A percentile compares a stretch with the other conserved stretches of the same genome.
Evolutionary conservation across 2,329 filamentous ascomycete genomes (phyloP).

Genomic region (Leptodontidium sp.): DNA sequence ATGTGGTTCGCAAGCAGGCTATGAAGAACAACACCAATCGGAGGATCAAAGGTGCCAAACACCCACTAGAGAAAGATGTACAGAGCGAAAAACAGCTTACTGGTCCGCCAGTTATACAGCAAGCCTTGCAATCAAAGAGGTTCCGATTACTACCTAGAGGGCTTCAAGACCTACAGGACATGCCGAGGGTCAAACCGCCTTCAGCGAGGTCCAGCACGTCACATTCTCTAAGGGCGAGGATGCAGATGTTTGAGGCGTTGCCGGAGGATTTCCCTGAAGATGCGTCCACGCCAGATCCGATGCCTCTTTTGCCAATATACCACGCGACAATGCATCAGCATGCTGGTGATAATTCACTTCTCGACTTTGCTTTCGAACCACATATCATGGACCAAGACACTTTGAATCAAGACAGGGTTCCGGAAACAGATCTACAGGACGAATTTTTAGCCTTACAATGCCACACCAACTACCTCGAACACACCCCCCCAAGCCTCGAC

Average conservation of each 20-base stretch:
- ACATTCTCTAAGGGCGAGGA: not conserved
- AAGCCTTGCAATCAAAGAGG: slow-evolving; percentile 10
- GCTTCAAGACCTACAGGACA: slow-evolving; percentile 6
- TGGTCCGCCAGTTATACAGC: slow-evolving; percentile 12
- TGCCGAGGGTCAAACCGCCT: not conserved
- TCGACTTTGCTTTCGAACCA: not conserved
- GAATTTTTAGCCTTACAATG: not conserved
- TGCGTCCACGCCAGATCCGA: not conserved
- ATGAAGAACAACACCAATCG: slow-evolving; percentile 17
- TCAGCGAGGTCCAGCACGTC: not conserved
- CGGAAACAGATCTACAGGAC: not conserved
- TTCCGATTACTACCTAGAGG: not conserved
- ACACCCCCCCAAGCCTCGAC: not conserved
- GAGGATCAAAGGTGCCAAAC: slow-evolving; percentile 13
- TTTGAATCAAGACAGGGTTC: not conserved
- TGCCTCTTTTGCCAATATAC: not conserved
- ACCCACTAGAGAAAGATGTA: not conserved
- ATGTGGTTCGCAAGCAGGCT: slow-evolving; percentile 8
- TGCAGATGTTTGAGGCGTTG: not conserved
- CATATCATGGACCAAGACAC: not conserved
- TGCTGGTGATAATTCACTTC: not conserved
- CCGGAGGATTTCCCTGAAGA: not conserved
- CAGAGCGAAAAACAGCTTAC: slow-evolving; percentile 4
- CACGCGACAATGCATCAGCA: not conserved
- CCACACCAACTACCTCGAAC: not conserved